Conservation (phyloP, 2,329 filamentous ascomycete species). For the Fusarium veterinarium region DNA sequence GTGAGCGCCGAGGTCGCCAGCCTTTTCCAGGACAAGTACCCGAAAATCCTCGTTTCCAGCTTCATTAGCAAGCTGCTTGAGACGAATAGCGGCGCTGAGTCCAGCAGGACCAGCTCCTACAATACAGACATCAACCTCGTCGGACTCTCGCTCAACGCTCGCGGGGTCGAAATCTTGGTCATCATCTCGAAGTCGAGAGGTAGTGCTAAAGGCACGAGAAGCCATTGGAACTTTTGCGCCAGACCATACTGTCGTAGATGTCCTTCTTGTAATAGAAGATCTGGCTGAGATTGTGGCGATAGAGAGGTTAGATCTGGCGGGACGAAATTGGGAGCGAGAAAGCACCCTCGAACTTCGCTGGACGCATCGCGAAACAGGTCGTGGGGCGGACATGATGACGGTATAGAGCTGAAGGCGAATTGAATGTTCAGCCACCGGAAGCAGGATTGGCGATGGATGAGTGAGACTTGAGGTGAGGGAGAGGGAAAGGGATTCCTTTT, state of each 20-base stretch:
- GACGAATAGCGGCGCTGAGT: slow-evolving; percentile 88
- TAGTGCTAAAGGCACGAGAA: slow-evolving; percentile 53
- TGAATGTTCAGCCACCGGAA: slow-evolving; percentile 43
- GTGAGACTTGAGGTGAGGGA: background rate
- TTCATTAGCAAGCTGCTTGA: slow-evolving; percentile 95
- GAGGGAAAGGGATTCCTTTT: background rate
- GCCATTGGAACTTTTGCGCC: slow-evolving; percentile 36
- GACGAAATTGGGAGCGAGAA: slow-evolving; percentile 45
- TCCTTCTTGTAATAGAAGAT: slow-evolving; percentile 23
- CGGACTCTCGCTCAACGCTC: slow-evolving; percentile 84
- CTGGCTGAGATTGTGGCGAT: slow-evolving; percentile 35
- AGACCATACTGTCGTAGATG: slow-evolving; percentile 31
- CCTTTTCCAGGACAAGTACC: slow-evolving; percentile 93
- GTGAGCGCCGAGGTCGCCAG: slow-evolving; percentile 93
- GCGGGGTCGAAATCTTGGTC: slow-evolving; percentile 74
- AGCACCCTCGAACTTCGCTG: slow-evolving; percentile 52
- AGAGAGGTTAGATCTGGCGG: slow-evolving; percentile 40
- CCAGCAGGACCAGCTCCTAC: slow-evolving; percentile 96
- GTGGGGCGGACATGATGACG: slow-evolving; percentile 50
- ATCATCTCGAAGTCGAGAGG: slow-evolving; percentile 40
- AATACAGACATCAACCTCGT: slow-evolving; percentile 96
- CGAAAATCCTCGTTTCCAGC: slow-evolving; percentile 96
- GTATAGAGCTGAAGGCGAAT: background rate
- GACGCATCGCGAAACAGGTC: slow-evolving; percentile 54
- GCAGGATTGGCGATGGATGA: background rate